phyloP scores from a whole-genome alignment of 257 asterid genomes.

The Nicotiana sylvestris region DNA sequence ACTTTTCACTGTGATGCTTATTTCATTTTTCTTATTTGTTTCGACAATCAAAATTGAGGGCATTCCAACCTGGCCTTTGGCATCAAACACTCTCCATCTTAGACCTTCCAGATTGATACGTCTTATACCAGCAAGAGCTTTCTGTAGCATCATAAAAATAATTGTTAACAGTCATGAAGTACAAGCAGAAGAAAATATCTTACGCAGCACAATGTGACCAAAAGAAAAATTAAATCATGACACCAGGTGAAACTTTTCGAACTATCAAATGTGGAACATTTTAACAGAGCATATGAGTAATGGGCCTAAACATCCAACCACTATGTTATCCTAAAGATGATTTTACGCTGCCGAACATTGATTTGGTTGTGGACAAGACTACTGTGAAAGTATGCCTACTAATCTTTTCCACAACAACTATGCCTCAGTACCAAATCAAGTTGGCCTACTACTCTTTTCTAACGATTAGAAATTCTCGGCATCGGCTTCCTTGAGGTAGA shows the following conservation, averaged over 20 bases:
- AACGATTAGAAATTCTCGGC: too few species aligned
- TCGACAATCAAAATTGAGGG: background rate
- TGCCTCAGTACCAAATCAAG: too few species aligned
- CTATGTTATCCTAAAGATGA: too few species aligned
- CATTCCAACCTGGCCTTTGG: constrained; percentile 78
- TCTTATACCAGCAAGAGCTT: constrained; percentile 83
- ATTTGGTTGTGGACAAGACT: too few species aligned
- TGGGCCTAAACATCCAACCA: background rate
- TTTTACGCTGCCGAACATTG: too few species aligned
- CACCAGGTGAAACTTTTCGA: background rate
- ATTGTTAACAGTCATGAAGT: constrained; percentile 9
- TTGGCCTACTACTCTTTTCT: too few species aligned
- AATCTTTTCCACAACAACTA: too few species aligned
- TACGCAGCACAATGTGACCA: background rate
- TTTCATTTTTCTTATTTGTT: background rate
- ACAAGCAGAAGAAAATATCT: background rate
- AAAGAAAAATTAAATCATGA: background rate
- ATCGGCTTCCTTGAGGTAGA: too few species aligned
- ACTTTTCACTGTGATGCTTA: background rate
- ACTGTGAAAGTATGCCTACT: too few species aligned
- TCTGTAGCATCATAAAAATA: constrained; percentile 38
- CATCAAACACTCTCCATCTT: constrained; percentile 95
- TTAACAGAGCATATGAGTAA: background rate
- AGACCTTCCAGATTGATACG: constrained; percentile 84
- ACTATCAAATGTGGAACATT: background rate